Percentiles rank a stretch among this genome's conserved stretches.
Evolutionary conservation across 495 filamentous ascomycete genomes (phyloP).

Genomic region (Talaromyces stipitatus): DNA sequence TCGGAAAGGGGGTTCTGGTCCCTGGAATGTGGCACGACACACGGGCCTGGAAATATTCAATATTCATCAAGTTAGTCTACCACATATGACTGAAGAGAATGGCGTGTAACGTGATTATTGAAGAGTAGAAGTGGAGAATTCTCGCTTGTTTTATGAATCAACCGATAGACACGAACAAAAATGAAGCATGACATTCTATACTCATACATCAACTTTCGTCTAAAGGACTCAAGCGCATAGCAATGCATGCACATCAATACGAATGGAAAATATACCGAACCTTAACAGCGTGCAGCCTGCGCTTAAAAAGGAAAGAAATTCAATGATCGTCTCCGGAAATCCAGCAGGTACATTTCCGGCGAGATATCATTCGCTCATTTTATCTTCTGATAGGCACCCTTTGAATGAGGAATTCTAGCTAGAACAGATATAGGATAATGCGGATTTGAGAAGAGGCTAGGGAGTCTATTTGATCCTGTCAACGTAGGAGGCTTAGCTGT

Average conservation of each 20-base stretch:
- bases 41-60: not conserved
- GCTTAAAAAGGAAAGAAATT: too few species aligned
- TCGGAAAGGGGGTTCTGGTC: not conserved
- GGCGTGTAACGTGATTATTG: not conserved
- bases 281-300: too few species aligned
- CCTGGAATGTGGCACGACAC: constrained; percentile 1
- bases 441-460: not conserved
- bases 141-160: too few species aligned
- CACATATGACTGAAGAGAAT: not conserved
- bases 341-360: not conserved
- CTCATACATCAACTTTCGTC: too few species aligned
- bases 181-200: too few species aligned
- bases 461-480: not conserved
- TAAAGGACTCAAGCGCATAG: too few species aligned
- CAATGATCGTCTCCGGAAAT: not conserved
- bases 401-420: not conserved
- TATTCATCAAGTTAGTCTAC: too few species aligned
- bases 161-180: too few species aligned
- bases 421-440: not conserved
- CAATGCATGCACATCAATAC: not conserved
- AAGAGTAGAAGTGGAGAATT: not conserved
- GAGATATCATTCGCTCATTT: not conserved
- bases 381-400: not conserved
- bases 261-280: not conserved
- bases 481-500: not conserved